These are phyloP conservation scores for Diplodia corticola DNA, from an alignment of 2,329 filamentous ascomycete genomes.

Conservation along the genomic window DNA sequence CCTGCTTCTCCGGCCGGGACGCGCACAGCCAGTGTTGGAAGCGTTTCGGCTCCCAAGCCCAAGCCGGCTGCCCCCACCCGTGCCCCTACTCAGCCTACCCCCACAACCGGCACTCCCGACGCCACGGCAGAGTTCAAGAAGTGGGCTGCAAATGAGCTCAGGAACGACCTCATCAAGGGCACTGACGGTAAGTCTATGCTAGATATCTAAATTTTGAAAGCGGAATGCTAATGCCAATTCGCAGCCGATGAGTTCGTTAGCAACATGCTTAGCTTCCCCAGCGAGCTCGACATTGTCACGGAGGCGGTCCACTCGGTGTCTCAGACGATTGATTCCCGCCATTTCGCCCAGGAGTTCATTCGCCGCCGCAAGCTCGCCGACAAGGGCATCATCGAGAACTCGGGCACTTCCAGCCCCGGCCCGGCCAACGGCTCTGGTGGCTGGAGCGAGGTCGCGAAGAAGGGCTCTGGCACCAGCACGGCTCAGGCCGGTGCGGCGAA, in stretches of 20 bases:
- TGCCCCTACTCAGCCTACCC: constrained; percentile 49
- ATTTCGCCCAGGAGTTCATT: constrained; percentile 93
- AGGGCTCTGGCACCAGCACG: constrained; percentile 58
- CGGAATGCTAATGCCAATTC: constrained; percentile 27
- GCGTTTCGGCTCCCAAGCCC: constrained; percentile 46
- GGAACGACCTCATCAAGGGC: constrained; percentile 67
- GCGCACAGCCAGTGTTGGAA: constrained; percentile 50
- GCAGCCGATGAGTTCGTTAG: constrained; percentile 79
- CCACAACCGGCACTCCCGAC: constrained; percentile 53
- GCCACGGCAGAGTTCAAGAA: constrained; percentile 93
- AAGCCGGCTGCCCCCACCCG: constrained; percentile 54
- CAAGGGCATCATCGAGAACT: constrained; percentile 80
- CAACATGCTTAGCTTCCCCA: constrained; percentile 71
- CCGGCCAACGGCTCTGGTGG: constrained; percentile 59
- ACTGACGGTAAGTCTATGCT: constrained; percentile 60
- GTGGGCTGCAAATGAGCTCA: constrained; percentile 81
- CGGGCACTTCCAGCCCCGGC: constrained; percentile 57
- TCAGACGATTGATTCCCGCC: constrained; percentile 85
- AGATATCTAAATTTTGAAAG: constrained; percentile 18
- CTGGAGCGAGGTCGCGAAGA: constrained; percentile 98
- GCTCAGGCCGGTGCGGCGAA: constrained; percentile 30
- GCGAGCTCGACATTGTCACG: constrained; percentile 78
- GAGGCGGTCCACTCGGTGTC: constrained; percentile 87
- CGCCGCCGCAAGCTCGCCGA: constrained; percentile 91
- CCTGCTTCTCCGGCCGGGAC: constrained; percentile 50